Evolutionary conservation across 805 yeast genomes (phyloP).

Genomic region (Wickerhamiella parazyma): DNA sequence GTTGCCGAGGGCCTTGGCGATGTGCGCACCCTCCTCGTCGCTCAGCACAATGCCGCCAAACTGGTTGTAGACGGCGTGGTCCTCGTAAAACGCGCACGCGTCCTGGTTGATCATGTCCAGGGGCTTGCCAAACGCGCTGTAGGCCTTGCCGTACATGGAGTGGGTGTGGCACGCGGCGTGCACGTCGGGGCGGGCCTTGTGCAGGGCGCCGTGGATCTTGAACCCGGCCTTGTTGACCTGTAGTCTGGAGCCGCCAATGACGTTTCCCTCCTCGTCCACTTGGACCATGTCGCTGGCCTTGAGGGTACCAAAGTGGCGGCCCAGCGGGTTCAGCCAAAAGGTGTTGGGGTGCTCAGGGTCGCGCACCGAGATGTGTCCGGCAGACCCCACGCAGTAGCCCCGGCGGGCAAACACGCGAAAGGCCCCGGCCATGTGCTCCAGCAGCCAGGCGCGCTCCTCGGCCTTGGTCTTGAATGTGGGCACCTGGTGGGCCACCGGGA

Average conservation of each 20-base stretch:
- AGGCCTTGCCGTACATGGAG: constrained; percentile 51
- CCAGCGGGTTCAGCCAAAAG: constrained; percentile 84
- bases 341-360: constrained; percentile 72
- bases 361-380: constrained; percentile 77
- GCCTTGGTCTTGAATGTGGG: constrained; percentile 15
- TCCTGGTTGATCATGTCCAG: constrained; percentile 76
- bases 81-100: constrained; percentile 50
- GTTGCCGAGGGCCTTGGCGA: constrained; percentile 47
- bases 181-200: constrained; percentile 55
- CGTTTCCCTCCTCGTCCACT: constrained; percentile 46
- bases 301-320: constrained; percentile 53
- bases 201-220: constrained; percentile 53
- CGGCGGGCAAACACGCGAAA: constrained; percentile 71
- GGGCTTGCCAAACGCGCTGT: constrained; percentile 48
- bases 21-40: constrained; percentile 44
- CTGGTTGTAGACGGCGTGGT: constrained; percentile 49
- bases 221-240: constrained; percentile 59
- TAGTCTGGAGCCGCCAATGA: constrained; percentile 44
- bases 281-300: constrained; percentile 52
- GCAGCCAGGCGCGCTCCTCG: constrained; percentile 19
- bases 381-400: constrained; percentile 62
- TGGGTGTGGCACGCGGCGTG: constrained; percentile 64
- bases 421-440: constrained; percentile 69
- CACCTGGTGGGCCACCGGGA: constrained; percentile 15
- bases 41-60: constrained; percentile 75